Percentiles rank a stretch among this genome's conserved stretches.
These are phyloP conservation scores for Huntiella bhutanensis DNA, from an alignment of 2,329 filamentous ascomycete genomes.

Conservation along the genomic window DNA sequence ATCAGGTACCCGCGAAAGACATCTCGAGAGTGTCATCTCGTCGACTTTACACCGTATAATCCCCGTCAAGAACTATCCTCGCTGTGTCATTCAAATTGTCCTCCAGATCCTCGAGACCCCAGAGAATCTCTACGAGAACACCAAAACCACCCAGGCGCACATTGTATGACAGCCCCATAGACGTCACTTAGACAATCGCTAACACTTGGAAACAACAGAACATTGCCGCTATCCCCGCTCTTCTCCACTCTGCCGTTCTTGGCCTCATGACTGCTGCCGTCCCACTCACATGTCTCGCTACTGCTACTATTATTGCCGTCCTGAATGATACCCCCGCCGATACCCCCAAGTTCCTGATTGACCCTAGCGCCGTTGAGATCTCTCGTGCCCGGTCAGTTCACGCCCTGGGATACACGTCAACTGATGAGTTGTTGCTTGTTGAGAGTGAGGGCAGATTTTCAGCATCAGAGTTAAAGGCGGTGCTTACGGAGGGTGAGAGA, in stretches of 20 bases:
- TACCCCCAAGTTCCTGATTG: constrained; percentile 24
- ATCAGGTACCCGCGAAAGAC: constrained; percentile 52
- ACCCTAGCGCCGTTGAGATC: constrained; percentile 45
- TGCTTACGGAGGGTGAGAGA: constrained; percentile 43
- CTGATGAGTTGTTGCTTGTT: constrained; percentile 52
- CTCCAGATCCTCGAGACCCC: constrained; percentile 58
- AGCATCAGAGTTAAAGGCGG: constrained; percentile 54
- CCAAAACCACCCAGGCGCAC: constrained; percentile 39
- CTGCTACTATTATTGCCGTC: constrained; percentile 45
- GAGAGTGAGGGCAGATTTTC: constrained; percentile 71
- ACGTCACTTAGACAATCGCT: not conserved
- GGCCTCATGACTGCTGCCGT: constrained; percentile 67
- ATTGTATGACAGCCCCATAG: constrained; percentile 27
- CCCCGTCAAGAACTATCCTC: constrained; percentile 55
- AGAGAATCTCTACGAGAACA: constrained; percentile 43
- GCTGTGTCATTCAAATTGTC: constrained; percentile 61
- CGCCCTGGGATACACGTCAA: constrained; percentile 64
- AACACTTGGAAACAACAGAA: constrained; percentile 31
- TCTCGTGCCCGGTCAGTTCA: constrained; percentile 52
- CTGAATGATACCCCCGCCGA: constrained; percentile 21
- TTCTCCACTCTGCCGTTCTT: constrained; percentile 62
- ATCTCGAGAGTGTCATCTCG: constrained; percentile 62
- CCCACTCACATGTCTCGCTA: constrained; percentile 55
- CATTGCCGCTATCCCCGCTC: constrained; percentile 58
- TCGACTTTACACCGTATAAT: constrained; percentile 55